Conservation (phyloP, 2,329 filamentous ascomycete genomes). For the Rosellinia necatrix region DNA sequence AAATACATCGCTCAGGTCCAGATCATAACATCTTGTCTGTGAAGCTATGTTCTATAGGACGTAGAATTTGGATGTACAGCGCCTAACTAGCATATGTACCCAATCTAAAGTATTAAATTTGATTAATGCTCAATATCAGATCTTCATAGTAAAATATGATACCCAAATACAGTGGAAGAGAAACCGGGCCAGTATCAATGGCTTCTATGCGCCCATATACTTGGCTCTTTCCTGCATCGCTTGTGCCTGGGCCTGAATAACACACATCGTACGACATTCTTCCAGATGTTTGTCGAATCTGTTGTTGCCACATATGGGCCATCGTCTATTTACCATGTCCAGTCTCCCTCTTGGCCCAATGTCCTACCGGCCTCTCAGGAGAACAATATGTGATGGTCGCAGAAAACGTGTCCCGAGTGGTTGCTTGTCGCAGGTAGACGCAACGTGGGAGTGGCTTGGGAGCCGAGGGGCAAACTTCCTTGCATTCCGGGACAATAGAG, state of each 20-base stretch:
- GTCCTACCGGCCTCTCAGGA: constrained; percentile 83
- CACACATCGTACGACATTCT: constrained; percentile 77
- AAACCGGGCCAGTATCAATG: constrained; percentile 87
- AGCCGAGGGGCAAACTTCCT: too few species aligned
- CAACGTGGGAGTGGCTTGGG: too few species aligned
- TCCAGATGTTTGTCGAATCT: constrained; percentile 68
- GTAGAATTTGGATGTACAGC: too few species aligned
- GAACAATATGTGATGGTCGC: too few species aligned
- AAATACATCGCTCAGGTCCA: not conserved
- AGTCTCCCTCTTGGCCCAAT: constrained; percentile 86
- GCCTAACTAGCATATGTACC: too few species aligned
- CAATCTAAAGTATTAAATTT: too few species aligned
- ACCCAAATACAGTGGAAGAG: constrained; percentile 82
- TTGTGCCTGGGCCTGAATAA: constrained; percentile 74
- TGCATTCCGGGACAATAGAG: too few species aligned
- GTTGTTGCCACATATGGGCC: not conserved
- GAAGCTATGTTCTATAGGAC: not conserved
- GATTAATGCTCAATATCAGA: constrained; percentile 63
- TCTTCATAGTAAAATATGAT: constrained; percentile 82
- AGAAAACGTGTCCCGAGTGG: too few species aligned
- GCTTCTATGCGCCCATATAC: constrained; percentile 86
- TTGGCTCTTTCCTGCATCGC: constrained; percentile 77
- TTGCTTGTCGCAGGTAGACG: too few species aligned
- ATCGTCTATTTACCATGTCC: constrained; percentile 16
- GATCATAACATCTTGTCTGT: not conserved